phyloP scores from a whole-genome alignment of 2,329 filamentous ascomycete genomes.

The Xylaria arbuscula region DNA sequence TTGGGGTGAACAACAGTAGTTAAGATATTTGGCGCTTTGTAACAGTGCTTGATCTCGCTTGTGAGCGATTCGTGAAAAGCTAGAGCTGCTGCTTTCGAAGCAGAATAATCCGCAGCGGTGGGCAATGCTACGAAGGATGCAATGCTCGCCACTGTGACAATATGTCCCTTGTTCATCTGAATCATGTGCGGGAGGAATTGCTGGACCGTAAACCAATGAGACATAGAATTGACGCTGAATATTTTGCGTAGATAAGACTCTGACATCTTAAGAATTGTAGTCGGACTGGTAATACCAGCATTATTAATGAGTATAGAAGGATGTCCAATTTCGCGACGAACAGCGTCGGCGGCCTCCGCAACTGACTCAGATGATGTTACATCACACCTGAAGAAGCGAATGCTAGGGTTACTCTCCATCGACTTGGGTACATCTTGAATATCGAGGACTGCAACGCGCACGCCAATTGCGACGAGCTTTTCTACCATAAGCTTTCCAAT shows the following conservation, averaged over 20 bases:
- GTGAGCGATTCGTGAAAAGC: slow-evolving; percentile 38
- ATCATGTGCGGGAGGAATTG: slow-evolving; percentile 40
- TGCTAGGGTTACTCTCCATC: slow-evolving; percentile 24
- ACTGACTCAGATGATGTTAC: slow-evolving; percentile 34
- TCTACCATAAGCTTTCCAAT: slow-evolving; percentile 36
- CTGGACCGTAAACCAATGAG: slow-evolving; percentile 39
- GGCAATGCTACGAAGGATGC: slow-evolving; percentile 36
- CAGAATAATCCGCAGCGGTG: slow-evolving; percentile 33
- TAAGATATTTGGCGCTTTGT: slow-evolving; percentile 33
- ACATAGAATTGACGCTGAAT: slow-evolving; percentile 35
- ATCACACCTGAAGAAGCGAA: slow-evolving; percentile 37
- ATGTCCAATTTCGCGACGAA: slow-evolving; percentile 35
- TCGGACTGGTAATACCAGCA: slow-evolving; percentile 32
- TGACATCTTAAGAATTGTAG: slow-evolving; percentile 30
- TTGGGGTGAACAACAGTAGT: slow-evolving; percentile 38
- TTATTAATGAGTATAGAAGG: slow-evolving; percentile 40
- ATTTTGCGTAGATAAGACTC: slow-evolving; percentile 33
- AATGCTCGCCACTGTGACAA: slow-evolving; percentile 37
- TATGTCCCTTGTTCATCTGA: slow-evolving; percentile 37
- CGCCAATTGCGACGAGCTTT: slow-evolving; percentile 29
- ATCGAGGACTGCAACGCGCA: slow-evolving; percentile 38
- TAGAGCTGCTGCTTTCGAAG: slow-evolving; percentile 35
- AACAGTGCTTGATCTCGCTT: slow-evolving; percentile 35
- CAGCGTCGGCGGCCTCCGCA: slow-evolving; percentile 27
- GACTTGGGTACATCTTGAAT: slow-evolving; percentile 33